A percentile compares a stretch with the other conserved stretches of the same genome.
phyloP scores from a whole-genome alignment of 2,329 filamentous ascomycete species.

The Scedosporium aurantiacum region DNA sequence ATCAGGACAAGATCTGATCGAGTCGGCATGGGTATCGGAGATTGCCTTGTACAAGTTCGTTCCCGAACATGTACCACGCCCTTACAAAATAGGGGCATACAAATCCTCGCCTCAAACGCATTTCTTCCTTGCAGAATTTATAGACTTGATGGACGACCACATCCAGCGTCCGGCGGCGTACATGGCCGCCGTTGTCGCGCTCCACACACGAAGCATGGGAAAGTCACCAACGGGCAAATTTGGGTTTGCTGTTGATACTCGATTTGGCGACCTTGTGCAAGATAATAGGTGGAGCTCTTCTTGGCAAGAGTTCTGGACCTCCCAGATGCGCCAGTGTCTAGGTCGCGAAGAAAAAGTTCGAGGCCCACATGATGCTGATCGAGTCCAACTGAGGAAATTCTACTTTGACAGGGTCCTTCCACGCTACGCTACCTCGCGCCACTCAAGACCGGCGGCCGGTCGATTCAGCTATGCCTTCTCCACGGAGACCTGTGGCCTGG shows the following conservation, averaged over 20 bases:
- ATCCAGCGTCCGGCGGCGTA: constrained; percentile 12
- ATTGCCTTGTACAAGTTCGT: constrained; percentile 13
- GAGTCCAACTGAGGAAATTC: constrained; percentile 8
- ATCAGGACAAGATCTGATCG: constrained; percentile 7
- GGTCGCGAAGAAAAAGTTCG: constrained; percentile 11
- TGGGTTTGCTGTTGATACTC: constrained; percentile 9
- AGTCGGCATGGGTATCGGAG: constrained; percentile 14
- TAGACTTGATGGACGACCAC: constrained; percentile 16
- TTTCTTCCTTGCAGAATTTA: constrained; percentile 16
- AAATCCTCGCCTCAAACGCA: constrained; percentile 12
- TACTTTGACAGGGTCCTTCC: constrained; percentile 16
- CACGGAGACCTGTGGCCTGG: constrained; percentile 17
- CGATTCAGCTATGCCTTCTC: constrained; percentile 14
- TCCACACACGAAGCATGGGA: constrained; percentile 16
- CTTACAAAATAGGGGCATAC: constrained; percentile 13
- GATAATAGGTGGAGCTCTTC: constrained; percentile 14
- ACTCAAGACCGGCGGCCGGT: constrained; percentile 14
- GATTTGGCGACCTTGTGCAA: constrained; percentile 11
- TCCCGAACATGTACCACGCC: constrained; percentile 14
- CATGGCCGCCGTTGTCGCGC: constrained; percentile 11
- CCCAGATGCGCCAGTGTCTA: constrained; percentile 13
- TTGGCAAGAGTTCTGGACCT: constrained; percentile 15
- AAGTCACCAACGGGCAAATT: constrained; percentile 14
- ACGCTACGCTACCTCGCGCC: constrained; percentile 13
- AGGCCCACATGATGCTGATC: constrained; percentile 11